phyloP scores from a whole-genome alignment of 805 yeast genomes.

The Wickerhamomyces alni region DNA sequence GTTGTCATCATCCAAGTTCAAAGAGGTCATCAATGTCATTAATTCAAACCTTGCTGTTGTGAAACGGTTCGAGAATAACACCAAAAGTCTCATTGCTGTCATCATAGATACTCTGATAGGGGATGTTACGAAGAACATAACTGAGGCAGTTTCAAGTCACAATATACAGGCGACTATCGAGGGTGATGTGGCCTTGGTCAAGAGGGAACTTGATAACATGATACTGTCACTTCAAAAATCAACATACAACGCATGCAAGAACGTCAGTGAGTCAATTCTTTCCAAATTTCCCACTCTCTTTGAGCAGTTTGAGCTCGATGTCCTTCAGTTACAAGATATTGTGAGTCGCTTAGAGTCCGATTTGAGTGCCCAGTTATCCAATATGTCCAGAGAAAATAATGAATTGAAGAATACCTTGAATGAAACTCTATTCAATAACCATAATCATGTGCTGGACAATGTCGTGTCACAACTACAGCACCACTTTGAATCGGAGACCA shows the following conservation, averaged over 20 bases:
- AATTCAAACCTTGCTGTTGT: constrained; percentile 23
- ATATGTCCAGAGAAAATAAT: constrained; percentile 21
- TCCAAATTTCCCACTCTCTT: constrained; percentile 18
- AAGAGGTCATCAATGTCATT: constrained; percentile 23
- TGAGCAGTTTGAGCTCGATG: constrained; percentile 13
- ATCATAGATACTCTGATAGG: constrained; percentile 9
- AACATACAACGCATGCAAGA: constrained; percentile 18
- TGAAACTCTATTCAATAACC: constrained; percentile 20
- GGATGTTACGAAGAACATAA: constrained; percentile 3
- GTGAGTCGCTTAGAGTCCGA: constrained; percentile 7
- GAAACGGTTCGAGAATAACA: constrained; percentile 16
- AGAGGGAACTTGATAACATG: constrained; percentile 10
- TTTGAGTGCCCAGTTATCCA: constrained; percentile 15
- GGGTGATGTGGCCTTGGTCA: constrained; percentile 6
- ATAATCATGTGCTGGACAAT: constrained; percentile 11
- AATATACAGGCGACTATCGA: background rate
- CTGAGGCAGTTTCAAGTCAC: background rate
- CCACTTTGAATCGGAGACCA: constrained; percentile 16
- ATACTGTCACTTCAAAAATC: constrained; percentile 11
- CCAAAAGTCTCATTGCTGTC: constrained; percentile 12
- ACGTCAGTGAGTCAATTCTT: constrained; percentile 17
- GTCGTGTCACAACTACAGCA: constrained; percentile 10
- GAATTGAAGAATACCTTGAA: constrained; percentile 13
- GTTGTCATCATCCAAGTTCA: constrained; percentile 27
- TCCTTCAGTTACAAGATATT: constrained; percentile 7